Base-by-base conservation (phyloP, 768 basidiomycete genomes). In the Trametes gibbosa region DNA sequence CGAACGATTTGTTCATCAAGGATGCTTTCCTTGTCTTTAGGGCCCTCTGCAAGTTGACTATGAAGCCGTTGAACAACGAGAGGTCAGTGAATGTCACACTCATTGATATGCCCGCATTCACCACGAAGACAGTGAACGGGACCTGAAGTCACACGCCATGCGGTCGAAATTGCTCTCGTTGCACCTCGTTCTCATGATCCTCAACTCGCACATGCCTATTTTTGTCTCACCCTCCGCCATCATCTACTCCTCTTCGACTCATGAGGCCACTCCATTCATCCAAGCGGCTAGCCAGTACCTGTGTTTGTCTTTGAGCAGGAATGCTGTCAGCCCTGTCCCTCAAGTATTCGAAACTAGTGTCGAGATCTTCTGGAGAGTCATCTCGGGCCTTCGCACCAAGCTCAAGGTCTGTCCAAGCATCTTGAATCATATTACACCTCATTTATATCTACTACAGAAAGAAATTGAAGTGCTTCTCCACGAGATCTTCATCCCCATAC, bases 401-500 rank as follows among this genome's bases (percentile, higher is more conserved):
- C 83, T 99, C 65, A 99, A 99, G 87, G 95, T 92, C 64, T 40
- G 25, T 48, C n/a, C 25, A 19, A 6, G 3, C 21, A 7, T 10
- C 9, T 12, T 32, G 8, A 21, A 43, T 16, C 17, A 3, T 2
- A 10, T 5, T 17, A 7, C 41, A 39, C 40, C 17, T 42, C 29
- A 50, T 54, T 48, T 16, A 51, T 47, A 51, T 23, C 19, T 25
- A 25, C 32, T 66, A 45, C 70, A 98, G 96, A 97, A 98, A 90
- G 97, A 99, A 73, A 98, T 98, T 57, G 96, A 98, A 72, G 95
- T 99, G 37, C 79, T 99, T n/a, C 74, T 99, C 48, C 95, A 97
- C 66, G 97, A 99, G 72, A 98, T 99, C 62, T 99, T 98, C 77
- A 86, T 98, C 56, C 97, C 97, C 1, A 96, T 99, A 48, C 79